phyloP scores from a whole-genome alignment of 1,139 yeast species.

The Schizosaccharomyces versatilis region DNA sequence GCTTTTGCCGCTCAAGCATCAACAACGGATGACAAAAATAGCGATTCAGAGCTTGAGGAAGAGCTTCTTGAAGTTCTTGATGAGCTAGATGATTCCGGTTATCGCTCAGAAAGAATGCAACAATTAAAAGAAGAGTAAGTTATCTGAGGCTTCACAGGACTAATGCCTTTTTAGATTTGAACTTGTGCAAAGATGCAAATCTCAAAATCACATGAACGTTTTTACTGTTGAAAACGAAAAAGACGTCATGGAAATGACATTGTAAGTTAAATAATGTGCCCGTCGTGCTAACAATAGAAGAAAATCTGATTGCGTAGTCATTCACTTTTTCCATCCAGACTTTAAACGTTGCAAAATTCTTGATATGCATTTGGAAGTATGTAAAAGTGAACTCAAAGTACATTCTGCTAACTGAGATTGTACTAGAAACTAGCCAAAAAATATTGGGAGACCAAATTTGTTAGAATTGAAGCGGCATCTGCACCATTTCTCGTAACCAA shows the following conservation, averaged over 20 bases:
- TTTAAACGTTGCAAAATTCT: slow-evolving; percentile 2
- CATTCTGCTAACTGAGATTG: background rate
- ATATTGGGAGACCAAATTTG: slow-evolving; percentile 3
- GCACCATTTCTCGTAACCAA: slow-evolving; percentile 1
- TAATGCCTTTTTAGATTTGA: background rate
- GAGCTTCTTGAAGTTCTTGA: background rate
- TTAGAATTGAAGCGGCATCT: background rate
- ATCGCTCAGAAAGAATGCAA: background rate
- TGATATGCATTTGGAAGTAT: background rate
- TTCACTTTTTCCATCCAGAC: background rate
- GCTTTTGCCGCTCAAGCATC: background rate
- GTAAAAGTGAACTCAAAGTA: background rate
- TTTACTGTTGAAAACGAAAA: background rate
- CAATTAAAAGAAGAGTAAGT: background rate
- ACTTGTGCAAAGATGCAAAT: background rate
- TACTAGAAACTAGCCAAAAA: background rate
- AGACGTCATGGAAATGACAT: background rate
- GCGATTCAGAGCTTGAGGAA: background rate
- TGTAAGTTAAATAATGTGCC: background rate
- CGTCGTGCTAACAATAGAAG: background rate
- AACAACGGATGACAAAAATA: background rate
- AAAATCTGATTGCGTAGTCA: background rate
- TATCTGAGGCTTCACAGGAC: background rate
- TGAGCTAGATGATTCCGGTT: background rate
- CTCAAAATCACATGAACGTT: background rate